phyloP scores from a whole-genome alignment of 805 yeast species.

The Candida namnaoensis region DNA sequence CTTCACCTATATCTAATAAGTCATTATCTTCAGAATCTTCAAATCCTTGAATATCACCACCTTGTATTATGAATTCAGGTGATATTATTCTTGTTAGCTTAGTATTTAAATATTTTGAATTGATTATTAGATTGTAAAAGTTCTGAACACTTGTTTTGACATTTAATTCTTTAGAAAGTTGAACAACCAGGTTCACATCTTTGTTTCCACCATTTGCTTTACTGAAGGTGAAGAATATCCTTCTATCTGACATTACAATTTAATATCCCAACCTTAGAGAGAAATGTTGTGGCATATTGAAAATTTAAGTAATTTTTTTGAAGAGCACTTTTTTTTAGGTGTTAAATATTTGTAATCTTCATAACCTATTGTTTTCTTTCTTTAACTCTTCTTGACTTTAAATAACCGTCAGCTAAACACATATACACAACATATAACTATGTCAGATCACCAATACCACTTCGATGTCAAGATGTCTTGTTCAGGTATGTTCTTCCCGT shows the following conservation, averaged over 20 bases:
- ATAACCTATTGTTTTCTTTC: too few species aligned
- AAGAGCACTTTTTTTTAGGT: too few species aligned
- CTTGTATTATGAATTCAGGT: conserved; percentile 2
- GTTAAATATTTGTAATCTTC: too few species aligned
- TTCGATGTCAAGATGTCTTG: conserved; percentile 83
- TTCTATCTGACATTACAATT: not conserved
- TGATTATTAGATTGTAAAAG: not conserved
- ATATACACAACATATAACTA: conserved; percentile 9
- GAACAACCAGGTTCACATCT: not conserved
- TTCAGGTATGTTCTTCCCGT: conserved; percentile 32
- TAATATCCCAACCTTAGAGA: too few species aligned
- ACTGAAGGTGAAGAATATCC: not conserved
- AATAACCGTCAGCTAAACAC: not conserved
- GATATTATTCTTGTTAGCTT: not conserved
- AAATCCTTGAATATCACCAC: not conserved
- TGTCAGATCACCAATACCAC: conserved; percentile 58
- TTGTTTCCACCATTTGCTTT: not conserved
- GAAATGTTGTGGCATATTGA: too few species aligned
- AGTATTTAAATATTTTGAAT: not conserved
- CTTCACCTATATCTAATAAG: not conserved
- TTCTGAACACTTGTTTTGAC: not conserved
- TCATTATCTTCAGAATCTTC: not conserved
- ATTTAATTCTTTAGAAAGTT: not conserved
- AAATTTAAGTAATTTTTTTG: too few species aligned
- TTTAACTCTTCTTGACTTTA: too few species aligned